Evolutionary conservation across 2,329 filamentous ascomycete genomes (phyloP).

Genomic region (Ophidiomyces ophidiicola): DNA sequence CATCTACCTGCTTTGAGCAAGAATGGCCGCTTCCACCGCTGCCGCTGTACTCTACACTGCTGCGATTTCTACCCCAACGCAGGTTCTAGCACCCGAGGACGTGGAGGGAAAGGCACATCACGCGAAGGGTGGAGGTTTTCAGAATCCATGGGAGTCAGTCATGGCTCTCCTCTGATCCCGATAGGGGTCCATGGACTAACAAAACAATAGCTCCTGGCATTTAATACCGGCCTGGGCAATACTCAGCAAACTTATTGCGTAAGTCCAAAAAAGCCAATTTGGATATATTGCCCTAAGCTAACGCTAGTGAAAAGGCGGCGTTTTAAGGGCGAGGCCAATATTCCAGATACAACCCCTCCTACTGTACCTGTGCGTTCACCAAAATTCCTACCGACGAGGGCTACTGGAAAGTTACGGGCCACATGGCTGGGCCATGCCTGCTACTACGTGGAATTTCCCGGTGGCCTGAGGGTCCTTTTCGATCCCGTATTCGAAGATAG

Average conservation of each 20-base stretch:
- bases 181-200: neutral
- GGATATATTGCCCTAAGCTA: neutral
- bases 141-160: slow-evolving; percentile 36
- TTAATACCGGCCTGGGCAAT: slow-evolving; percentile 10
- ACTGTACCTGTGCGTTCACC: slow-evolving; percentile 57
- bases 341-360: slow-evolving; percentile 51
- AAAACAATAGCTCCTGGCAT: slow-evolving; percentile 18
- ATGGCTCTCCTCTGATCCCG: neutral
- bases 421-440: slow-evolving; percentile 95
- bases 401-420: slow-evolving; percentile 54
- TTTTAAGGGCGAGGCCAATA: slow-evolving; percentile 40
- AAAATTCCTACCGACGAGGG: slow-evolving; percentile 50
- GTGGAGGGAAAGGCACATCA: slow-evolving; percentile 32
- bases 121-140: slow-evolving; percentile 26
- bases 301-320: slow-evolving; percentile 25
- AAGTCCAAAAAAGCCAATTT: neutral
- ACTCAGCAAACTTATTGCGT: slow-evolving; percentile 9
- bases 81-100: slow-evolving; percentile 29
- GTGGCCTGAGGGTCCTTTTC: slow-evolving; percentile 76
- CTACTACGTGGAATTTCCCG: slow-evolving; percentile 82
- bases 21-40: slow-evolving; percentile 3
- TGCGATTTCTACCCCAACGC: slow-evolving; percentile 28
- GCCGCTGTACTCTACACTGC: slow-evolving; percentile 32
- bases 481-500: slow-evolving; percentile 86
- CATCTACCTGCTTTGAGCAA: no score